Evolutionary conservation across 257 asterid species (phyloP), one percentile per base, ranked within the genome.

Genomic region (Coffea eugenioides): DNA sequence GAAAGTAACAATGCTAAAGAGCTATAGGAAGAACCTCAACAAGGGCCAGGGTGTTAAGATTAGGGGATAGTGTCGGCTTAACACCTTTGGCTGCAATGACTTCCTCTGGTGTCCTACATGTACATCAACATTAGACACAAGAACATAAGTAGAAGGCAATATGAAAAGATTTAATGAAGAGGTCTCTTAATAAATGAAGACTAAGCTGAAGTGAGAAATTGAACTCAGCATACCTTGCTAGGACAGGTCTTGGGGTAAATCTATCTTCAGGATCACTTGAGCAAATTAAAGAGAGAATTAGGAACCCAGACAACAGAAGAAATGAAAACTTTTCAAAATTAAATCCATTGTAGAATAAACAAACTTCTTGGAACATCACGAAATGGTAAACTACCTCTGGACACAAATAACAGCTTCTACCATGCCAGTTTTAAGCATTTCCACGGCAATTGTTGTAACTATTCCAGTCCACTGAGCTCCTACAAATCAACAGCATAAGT

Each of bases 401-500:
- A 95, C 99, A 61, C 99, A 95, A 69, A 95, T 78, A 86, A 95
- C 99, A 79, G 99, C 99, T 86, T 95, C 99, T 39, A 95, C 99
- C 89, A 93, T 82, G 82, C 97, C 97, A 70, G 93, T 83, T 84
- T 92, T 92, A 71, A 95, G 97, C 99, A 95, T 95, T 86, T 93
- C 99, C 74, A 93, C 87, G 2, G 98, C 98, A 84, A 95, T 93
- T 85, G 99, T 95, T 51, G 99, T 95, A 80, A 95, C 99, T 85
- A 93, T 92, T 69, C 99, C 99, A n/a, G 99, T 95, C 99, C 99
- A 95, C 87, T 93, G 99, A 79, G 99, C 99, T 84, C 98, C 99
- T 95, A 80, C 43, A n/a, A 64, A 80, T 61, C 39, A 34, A 69
- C 67, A 56, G 73, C 27, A 52, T 75, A 54, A 80, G 75, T 84